Evolutionary conservation across 306 rosid genomes (phyloP), one percentile per base, ranked within the genome.

Genomic region (Prunus campanulata): DNA sequence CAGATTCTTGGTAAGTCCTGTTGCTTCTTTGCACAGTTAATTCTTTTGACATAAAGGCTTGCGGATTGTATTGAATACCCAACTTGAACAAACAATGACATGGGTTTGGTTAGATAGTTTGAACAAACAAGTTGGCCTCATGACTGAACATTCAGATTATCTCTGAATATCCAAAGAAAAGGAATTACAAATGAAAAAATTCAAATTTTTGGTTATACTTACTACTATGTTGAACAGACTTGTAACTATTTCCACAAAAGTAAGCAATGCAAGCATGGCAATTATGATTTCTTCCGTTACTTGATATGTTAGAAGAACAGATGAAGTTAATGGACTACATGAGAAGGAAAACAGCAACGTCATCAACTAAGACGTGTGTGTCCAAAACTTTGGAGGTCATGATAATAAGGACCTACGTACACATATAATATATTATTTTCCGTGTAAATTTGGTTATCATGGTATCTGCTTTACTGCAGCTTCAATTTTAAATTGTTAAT

Each of bases 1-100:
- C 92, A 54, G 91, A 93, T 68, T 91, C 91, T 74, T 93, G 98
- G 98, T 93, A 80, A 90, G 85, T 79, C 62, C 22, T 24, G 57
- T 60, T 80, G 19, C 76, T 79, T 59, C 62, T 70, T 59, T 78
- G 79, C 20, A 16, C 18, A 32, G 42, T 39, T 42, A 30, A 2
- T 62, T 64, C n/a, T 74, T 30, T 30, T 49, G 24, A 18, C 16
- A 19, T 51, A 9, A 12, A 13, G 16, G 42, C 4, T 3, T 25
- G 4, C 18, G 27, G 32, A 44, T 49, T 69, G 56, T 11, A 24
- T 20, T 44, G 51, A 20, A 11, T 44, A n/a, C 54, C 52, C 24
- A 39, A 66, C 15, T 52, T 52, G 57, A 52, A 52, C 19, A 10
- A 22, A 59, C 24, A 7, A 27, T 14, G 62, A 11, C 65, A 25